A percentile compares a stretch with the other conserved stretches of the same genome.
phyloP scores from a whole-genome alignment of 345 rosid species.

The Linum tenue region DNA sequence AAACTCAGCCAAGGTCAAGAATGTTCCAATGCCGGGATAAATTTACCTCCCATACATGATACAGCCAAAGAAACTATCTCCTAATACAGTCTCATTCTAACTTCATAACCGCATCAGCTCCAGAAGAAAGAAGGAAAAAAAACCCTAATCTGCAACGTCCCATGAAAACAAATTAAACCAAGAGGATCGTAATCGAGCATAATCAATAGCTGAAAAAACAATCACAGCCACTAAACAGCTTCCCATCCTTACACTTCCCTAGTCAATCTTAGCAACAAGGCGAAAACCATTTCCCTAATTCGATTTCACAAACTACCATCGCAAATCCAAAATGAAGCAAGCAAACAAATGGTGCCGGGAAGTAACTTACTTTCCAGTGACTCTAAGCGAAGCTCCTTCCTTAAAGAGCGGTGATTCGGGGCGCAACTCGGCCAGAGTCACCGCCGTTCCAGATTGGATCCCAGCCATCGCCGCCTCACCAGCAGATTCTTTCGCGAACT shows the following conservation, averaged over 20 bases:
- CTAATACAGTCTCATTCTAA: no score
- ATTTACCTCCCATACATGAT: not conserved
- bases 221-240: not conserved
- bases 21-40: no score
- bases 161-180: no score
- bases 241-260: not conserved
- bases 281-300: not conserved
- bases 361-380: slow-evolving; percentile 47
- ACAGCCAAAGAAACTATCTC: not conserved
- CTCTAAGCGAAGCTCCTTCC: slow-evolving; percentile 57
- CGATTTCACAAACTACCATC: not conserved
- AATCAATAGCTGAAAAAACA: no score
- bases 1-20: no score
- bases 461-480: slow-evolving; percentile 28
- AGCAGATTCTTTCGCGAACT: not conserved
- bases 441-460: slow-evolving; percentile 41
- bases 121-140: no score
- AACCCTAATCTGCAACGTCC: no score
- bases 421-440: slow-evolving; percentile 38
- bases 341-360: not conserved
- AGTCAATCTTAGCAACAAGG: not conserved
- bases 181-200: no score
- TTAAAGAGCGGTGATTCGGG: slow-evolving; percentile 50
- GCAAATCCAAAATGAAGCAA: not conserved
- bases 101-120: no score